A percentile compares a stretch with the other conserved stretches of the same genome.
These are phyloP conservation scores for Rhizopus sp. DNA, from an alignment of 371 early-diverging fungal genomes.

Conservation along the genomic window DNA sequence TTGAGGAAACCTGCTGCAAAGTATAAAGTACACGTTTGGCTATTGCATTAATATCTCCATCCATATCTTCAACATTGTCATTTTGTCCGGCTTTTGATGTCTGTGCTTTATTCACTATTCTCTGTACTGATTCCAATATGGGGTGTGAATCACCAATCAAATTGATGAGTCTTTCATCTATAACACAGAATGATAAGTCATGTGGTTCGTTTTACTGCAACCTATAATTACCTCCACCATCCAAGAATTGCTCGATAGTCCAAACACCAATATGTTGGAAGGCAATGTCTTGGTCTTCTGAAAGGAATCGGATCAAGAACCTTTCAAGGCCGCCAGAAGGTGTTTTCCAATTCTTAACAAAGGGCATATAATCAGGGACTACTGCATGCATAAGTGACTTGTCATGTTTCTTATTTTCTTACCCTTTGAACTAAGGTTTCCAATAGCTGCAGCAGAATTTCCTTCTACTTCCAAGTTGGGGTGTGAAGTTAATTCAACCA, in stretches of 20 bases:
- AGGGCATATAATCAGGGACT: conserved; percentile 68
- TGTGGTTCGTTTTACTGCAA: not conserved
- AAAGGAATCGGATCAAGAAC: conserved; percentile 73
- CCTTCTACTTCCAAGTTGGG: conserved; percentile 72
- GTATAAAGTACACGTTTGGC: conserved; percentile 41
- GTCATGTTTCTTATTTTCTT: conserved; percentile 2
- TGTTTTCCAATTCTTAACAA: conserved; percentile 67
- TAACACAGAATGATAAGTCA: not conserved
- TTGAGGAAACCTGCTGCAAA: conserved; percentile 18
- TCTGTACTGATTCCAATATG: conserved; percentile 34
- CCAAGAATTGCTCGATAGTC: conserved; percentile 86
- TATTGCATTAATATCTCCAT: conserved; percentile 45
- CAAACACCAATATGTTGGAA: conserved; percentile 90
- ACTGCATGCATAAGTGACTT: not conserved
- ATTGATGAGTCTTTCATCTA: conserved; percentile 37
- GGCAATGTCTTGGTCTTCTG: conserved; percentile 66
- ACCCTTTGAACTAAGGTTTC: conserved; percentile 79
- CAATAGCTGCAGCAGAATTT: conserved; percentile 85
- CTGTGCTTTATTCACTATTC: conserved; percentile 35
- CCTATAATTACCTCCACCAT: conserved; percentile 52
- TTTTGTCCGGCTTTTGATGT: conserved; percentile 13
- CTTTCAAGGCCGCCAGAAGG: conserved; percentile 72
- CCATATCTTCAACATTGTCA: conserved; percentile 37
- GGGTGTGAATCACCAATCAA: conserved; percentile 34
- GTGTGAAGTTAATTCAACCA: conserved; percentile 73